Conservation (phyloP, 83 land plant genomes). For the Picea abies region DNA sequence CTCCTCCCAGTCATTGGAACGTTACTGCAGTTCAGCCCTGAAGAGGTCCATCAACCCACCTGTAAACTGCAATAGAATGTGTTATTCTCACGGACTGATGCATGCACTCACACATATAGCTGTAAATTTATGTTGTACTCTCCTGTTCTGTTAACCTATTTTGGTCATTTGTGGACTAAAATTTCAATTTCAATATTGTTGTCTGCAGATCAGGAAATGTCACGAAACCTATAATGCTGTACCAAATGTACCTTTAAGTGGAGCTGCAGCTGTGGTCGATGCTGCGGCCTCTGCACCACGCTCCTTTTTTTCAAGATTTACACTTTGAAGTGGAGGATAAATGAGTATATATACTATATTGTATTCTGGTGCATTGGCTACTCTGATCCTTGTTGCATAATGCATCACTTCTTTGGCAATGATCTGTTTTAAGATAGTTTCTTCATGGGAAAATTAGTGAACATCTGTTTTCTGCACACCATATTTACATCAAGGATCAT, state of each 20-base stretch:
- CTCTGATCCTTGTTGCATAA: too few relatives aligned
- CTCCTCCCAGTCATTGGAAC: conserved; percentile 92
- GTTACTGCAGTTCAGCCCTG: conserved; percentile 96
- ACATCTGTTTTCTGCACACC: too few relatives aligned
- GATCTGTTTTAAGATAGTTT: too few relatives aligned
- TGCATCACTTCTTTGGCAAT: too few relatives aligned
- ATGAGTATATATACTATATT: neutral
- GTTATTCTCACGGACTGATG: neutral
- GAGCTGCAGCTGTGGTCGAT: conserved; percentile 48
- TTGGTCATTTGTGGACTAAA: neutral
- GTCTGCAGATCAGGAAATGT: conserved; percentile 71
- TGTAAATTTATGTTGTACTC: neutral
- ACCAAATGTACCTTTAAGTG: conserved; percentile 47
- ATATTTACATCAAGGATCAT: too few relatives aligned
- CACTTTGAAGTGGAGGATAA: conserved; percentile 29
- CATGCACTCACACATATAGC: neutral
- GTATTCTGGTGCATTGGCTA: too few relatives aligned
- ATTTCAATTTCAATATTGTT: neutral
- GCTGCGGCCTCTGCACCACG: conserved; percentile 48
- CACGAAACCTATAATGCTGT: conserved; percentile 71
- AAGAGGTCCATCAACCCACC: conserved; percentile 59
- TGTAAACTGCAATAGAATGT: neutral
- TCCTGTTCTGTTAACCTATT: neutral
- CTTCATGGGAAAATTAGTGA: too few relatives aligned
- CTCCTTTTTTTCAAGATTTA: conserved; percentile 79